phyloP scores from a whole-genome alignment of 371 early-diverging fungal genomes.

The Umbelopsis sp. region DNA sequence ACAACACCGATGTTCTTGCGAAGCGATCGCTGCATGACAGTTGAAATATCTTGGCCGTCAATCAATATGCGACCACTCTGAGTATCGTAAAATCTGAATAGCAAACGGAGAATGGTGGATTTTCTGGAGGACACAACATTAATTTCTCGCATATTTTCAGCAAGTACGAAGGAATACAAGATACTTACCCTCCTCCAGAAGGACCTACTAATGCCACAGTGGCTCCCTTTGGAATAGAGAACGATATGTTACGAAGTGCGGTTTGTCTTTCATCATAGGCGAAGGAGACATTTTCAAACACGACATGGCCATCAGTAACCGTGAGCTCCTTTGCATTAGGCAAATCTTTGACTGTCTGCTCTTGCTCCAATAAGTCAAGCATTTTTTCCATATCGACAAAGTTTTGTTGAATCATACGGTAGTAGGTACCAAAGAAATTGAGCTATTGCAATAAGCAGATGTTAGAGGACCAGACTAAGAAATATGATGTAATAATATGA shows the following conservation, averaged over 20 bases:
- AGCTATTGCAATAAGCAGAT: slow-evolving; percentile 41
- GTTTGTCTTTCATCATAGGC: slow-evolving; percentile 70
- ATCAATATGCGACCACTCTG: slow-evolving; percentile 80
- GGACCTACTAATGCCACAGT: slow-evolving; percentile 91
- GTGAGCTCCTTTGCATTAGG: slow-evolving; percentile 53
- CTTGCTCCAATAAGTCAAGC: slow-evolving; percentile 81
- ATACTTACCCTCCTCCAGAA: slow-evolving; percentile 75
- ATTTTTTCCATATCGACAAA: slow-evolving; percentile 96
- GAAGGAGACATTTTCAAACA: slow-evolving; percentile 83
- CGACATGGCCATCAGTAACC: slow-evolving; percentile 63
- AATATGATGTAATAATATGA: slow-evolving; percentile 12
- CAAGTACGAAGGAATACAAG: background rate
- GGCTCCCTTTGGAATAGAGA: slow-evolving; percentile 80
- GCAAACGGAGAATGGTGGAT: slow-evolving; percentile 85
- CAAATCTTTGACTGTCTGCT: slow-evolving; percentile 67
- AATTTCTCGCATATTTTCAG: slow-evolving; percentile 10
- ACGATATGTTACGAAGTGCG: slow-evolving; percentile 76
- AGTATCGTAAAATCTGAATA: slow-evolving; percentile 92
- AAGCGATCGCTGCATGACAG: slow-evolving; percentile 68
- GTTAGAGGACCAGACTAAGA: slow-evolving; percentile 20
- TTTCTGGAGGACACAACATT: slow-evolving; percentile 46
- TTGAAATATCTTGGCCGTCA: slow-evolving; percentile 86
- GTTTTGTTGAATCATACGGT: slow-evolving; percentile 74
- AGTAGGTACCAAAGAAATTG: slow-evolving; percentile 67
- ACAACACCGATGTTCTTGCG: slow-evolving; percentile 84